A percentile compares a stretch with the other conserved stretches of the same genome.
These are phyloP conservation scores for Sugiyamaella floridensis DNA, from an alignment of 805 yeast species.

Conservation along the genomic window DNA sequence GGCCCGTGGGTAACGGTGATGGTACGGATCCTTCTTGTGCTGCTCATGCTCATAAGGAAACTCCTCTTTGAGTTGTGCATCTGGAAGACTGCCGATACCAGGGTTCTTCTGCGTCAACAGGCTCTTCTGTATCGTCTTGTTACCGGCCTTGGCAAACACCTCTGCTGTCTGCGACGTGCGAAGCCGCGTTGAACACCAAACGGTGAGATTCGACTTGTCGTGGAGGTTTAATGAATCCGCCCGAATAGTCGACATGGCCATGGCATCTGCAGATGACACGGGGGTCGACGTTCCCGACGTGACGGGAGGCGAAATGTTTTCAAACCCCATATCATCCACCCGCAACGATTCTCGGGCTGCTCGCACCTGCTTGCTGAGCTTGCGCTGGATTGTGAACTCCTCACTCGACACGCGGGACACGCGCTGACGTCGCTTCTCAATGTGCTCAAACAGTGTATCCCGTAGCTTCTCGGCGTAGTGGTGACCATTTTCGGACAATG, in stretches of 20 bases:
- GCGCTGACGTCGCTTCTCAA: conserved; percentile 17
- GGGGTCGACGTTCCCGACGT: conserved; percentile 27
- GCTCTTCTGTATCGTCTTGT: conserved; percentile 65
- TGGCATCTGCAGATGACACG: conserved; percentile 18
- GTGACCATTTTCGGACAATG: conserved; percentile 61
- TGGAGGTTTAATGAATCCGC: conserved; percentile 42
- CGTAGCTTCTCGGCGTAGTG: conserved; percentile 61
- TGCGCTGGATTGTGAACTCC: conserved; percentile 4
- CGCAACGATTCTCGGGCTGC: conserved; percentile 3
- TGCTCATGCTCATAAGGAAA: conserved; percentile 67
- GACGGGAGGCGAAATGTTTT: conserved; percentile 19
- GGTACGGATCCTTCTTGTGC: conserved; percentile 75
- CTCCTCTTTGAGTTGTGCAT: conserved; percentile 48
- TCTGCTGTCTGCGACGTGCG: conserved; percentile 77
- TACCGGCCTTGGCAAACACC: conserved; percentile 52
- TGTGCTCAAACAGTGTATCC: conserved; percentile 43
- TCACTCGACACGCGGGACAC: neutral
- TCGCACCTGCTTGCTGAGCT: neutral
- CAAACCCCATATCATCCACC: neutral
- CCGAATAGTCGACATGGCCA: conserved; percentile 21
- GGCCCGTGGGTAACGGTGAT: conserved; percentile 83
- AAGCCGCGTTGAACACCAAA: conserved; percentile 92
- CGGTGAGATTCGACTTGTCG: conserved; percentile 57
- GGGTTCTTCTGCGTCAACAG: conserved; percentile 86
- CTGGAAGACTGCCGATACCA: conserved; percentile 70